Base-by-base conservation (phyloP, 257 asterid genomes). In the Solanum appendiculatum region DNA sequence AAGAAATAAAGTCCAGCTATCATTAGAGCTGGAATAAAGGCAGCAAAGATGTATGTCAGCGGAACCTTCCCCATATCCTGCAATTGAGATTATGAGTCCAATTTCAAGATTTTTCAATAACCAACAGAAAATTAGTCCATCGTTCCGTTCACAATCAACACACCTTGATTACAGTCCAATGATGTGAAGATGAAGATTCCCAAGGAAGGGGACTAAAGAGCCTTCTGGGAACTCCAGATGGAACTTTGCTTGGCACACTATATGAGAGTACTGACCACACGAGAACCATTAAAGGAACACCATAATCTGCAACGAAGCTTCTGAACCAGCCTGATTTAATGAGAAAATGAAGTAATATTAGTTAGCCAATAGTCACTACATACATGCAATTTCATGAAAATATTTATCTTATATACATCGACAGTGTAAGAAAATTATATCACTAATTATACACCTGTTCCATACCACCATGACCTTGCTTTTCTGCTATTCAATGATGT, bases 151-250 rank as follows among this genome's bases (percentile, higher is more conserved):
- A 51, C 27, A 9, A 11, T 81, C 3, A n/a, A 10, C 25, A 29
- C 68, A 93, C 95, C 94, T 92, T 89, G 84, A 92, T 87, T 5
- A 92, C 95, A 14, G 92, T 90, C 95, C 94, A 92, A 44, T 93
- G 96, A 42, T 91, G n/a, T 27, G 88, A 9, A 1, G 96, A 91
- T 12, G 80, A 36, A 81, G 94, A 83, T 21, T 90, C 92, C 94
- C 94, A 91, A 2, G 92, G 90, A 72, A 91, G 90, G 5, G 95
- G 94, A 63, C 92, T 86, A 46, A 77, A 87, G 48, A 92, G 91
- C 86, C 94, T 88, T 83, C 92, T 90, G 0, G 94, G 95, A 54
- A 93, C 90, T 2, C 94, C 93, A 36, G 90, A 84, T 0, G 93
- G 92, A 16, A 92, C 92, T 40, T 75, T 66, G 11, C 40, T n/a